Percentiles rank a stretch among this genome's conserved stretches.
Evolutionary conservation across 2,329 filamentous ascomycete genomes (phyloP).

Genomic region (Podosphaera leucotricha): DNA sequence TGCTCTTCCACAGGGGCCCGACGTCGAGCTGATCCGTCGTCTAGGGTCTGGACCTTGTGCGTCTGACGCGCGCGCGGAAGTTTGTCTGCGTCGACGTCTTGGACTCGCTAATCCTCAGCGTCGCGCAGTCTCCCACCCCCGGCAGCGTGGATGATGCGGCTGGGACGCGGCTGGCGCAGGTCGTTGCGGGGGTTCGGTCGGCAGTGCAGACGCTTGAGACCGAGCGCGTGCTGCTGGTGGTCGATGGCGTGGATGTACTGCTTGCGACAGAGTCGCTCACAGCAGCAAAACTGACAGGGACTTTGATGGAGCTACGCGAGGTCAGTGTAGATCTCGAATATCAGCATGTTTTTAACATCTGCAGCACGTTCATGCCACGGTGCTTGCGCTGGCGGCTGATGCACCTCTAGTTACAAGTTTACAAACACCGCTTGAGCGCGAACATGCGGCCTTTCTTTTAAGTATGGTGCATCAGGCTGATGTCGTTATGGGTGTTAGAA

Average conservation of each 20-base stretch:
- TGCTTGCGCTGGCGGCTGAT: slow-evolving; percentile 51
- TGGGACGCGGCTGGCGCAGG: background rate
- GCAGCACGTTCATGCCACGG: slow-evolving; percentile 37
- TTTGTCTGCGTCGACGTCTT: slow-evolving; percentile 54
- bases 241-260: slow-evolving; percentile 42
- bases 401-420: slow-evolving; percentile 40
- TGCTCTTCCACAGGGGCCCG: background rate
- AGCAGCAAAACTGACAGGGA: slow-evolving; percentile 26
- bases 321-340: slow-evolving; percentile 20
- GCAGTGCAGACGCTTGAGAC: slow-evolving; percentile 6
- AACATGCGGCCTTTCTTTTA: slow-evolving; percentile 47
- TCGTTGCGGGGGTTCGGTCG: slow-evolving; percentile 5
- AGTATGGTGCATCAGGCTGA: slow-evolving; percentile 51
- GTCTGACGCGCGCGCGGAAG: slow-evolving; percentile 28
- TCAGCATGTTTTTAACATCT: background rate
- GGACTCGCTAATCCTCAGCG: slow-evolving; percentile 8
- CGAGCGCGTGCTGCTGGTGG: slow-evolving; percentile 29
- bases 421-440: slow-evolving; percentile 40
- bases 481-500: slow-evolving; percentile 46
- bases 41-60: slow-evolving; percentile 50
- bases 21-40: background rate
- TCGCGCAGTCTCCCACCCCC: background rate
- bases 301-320: slow-evolving; percentile 36
- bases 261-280: slow-evolving; percentile 30
- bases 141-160: no score